phyloP scores from a whole-genome alignment of 768 basidiomycete species.

The Lentinula lateritia region DNA sequence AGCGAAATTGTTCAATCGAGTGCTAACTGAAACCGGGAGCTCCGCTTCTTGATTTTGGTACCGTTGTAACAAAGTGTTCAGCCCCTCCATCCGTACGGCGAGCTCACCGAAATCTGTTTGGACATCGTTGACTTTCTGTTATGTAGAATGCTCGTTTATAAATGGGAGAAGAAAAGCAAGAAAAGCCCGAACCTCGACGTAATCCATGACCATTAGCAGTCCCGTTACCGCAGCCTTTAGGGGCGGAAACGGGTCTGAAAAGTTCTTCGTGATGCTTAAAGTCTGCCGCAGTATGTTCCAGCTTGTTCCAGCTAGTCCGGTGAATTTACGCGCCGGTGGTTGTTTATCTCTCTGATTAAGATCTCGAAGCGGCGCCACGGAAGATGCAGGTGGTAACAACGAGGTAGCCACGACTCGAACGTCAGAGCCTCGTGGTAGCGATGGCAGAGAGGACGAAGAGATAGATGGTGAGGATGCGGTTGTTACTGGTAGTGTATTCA shows the following conservation, averaged over 20 bases:
- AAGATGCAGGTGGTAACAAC: too few species aligned
- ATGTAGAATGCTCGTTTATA: background rate
- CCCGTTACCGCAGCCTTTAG: background rate
- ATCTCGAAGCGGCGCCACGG: too few species aligned
- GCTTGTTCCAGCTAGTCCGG: background rate
- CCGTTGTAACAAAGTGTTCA: background rate
- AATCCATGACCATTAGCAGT: background rate
- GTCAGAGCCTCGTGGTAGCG: too few species aligned
- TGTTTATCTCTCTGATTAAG: too few species aligned
- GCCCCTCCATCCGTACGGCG: background rate
- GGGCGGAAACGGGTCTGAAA: background rate
- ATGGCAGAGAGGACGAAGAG: too few species aligned
- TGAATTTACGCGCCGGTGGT: background rate
- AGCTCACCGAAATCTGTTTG: background rate
- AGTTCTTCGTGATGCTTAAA: background rate
- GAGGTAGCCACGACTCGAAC: too few species aligned
- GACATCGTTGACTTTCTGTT: background rate
- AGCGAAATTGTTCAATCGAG: background rate
- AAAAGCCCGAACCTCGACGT: background rate
- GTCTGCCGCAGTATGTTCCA: background rate
- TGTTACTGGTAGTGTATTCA: too few species aligned
- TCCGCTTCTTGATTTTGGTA: background rate
- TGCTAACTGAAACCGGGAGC: background rate
- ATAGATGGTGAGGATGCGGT: too few species aligned
- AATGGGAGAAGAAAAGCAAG: too few species aligned